Conservation (phyloP, 2,329 filamentous ascomycete genomes). For the Annulohypoxylon truncatum region DNA sequence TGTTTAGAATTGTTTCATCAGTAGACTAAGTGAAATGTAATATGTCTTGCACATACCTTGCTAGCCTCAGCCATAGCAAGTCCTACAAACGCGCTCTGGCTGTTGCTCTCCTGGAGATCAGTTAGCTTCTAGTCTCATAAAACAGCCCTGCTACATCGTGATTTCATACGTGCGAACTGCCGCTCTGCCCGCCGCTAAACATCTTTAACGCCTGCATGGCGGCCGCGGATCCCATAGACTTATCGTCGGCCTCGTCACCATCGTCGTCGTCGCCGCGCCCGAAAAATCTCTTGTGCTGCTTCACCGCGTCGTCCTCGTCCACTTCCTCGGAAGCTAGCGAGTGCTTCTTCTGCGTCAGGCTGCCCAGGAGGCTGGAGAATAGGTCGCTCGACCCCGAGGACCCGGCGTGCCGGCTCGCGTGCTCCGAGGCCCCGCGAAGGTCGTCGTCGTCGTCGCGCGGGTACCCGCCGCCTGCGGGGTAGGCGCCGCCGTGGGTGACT, state of each 20-base stretch:
- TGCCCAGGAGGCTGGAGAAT: conserved; percentile 61
- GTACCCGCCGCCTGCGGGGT: conserved; percentile 51
- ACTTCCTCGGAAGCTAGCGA: conserved; percentile 64
- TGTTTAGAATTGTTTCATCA: conserved; percentile 5
- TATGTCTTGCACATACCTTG: conserved; percentile 64
- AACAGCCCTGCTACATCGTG: too few relatives aligned
- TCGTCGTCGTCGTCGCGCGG: conserved; percentile 60
- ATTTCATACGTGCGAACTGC: conserved; percentile 52
- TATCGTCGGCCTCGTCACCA: conserved; percentile 59
- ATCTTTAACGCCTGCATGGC: conserved; percentile 85
- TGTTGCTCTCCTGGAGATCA: conserved; percentile 55
- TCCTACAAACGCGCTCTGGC: conserved; percentile 83
- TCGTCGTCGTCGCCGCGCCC: conserved; percentile 61
- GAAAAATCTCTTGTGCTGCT: conserved; percentile 82
- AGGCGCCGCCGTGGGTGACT: conserved; percentile 50
- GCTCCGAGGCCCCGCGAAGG: conserved; percentile 59
- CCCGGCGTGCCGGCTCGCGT: conserved; percentile 61
- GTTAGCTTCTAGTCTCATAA: not conserved
- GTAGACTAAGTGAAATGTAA: not conserved
- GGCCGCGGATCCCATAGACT: conserved; percentile 75
- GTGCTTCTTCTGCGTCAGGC: conserved; percentile 62
- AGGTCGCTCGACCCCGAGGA: conserved; percentile 60
- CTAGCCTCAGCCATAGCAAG: conserved; percentile 89
- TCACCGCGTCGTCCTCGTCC: conserved; percentile 69
- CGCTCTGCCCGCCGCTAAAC: conserved; percentile 71